These are phyloP conservation scores for Penicillium sp. DNA, from an alignment of 2,329 filamentous ascomycete species.

Conservation along the genomic window DNA sequence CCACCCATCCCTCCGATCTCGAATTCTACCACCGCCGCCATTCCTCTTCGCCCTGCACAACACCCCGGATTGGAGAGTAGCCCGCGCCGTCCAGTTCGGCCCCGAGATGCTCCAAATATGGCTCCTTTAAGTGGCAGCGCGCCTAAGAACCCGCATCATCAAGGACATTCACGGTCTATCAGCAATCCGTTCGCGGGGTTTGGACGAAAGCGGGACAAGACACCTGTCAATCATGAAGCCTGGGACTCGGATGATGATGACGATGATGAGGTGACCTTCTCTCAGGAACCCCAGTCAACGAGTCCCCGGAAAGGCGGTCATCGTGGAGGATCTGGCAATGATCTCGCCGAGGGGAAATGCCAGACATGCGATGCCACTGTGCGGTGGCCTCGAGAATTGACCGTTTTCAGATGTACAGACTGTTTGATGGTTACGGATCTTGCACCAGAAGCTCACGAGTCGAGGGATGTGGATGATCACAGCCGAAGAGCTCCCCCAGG, in stretches of 20 bases:
- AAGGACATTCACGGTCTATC: conserved; percentile 64
- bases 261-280: conserved; percentile 28
- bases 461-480: conserved; percentile 15
- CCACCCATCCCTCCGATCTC: conserved; percentile 29
- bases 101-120: conserved; percentile 29
- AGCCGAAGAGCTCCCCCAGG: background rate
- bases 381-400: conserved; percentile 72
- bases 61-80: conserved; percentile 19
- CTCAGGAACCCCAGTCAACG: conserved; percentile 35
- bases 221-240: conserved; percentile 44
- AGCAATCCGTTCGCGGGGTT: conserved; percentile 72
- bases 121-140: conserved; percentile 20
- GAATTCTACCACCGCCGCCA: conserved; percentile 19
- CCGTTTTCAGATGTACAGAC: conserved; percentile 77
- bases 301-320: conserved; percentile 42
- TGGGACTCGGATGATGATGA: conserved; percentile 51
- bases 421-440: conserved; percentile 86
- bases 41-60: conserved; percentile 21
- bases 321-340: conserved; percentile 50
- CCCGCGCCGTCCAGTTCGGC: conserved; percentile 20
- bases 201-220: conserved; percentile 55
- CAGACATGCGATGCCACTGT: conserved; percentile 84
- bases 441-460: conserved; percentile 42
- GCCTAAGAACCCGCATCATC: conserved; percentile 22
- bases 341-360: conserved; percentile 71